Base-by-base conservation (phyloP, 441 rosid genomes). In the Mallotus japonicus region DNA sequence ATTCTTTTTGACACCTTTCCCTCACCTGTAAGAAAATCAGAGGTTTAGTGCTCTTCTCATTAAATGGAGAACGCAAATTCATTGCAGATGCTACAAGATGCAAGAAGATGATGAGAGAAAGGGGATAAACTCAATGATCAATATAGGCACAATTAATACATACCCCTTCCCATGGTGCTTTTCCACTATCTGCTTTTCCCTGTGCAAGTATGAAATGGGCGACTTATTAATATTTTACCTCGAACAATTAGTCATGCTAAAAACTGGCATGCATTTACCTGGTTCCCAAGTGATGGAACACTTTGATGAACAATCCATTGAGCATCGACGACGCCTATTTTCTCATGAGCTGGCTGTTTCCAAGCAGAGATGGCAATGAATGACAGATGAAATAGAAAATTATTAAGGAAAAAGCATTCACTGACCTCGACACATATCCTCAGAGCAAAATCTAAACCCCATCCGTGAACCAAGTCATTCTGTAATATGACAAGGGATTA, bases 381-480 rank as follows among this genome's bases (percentile, higher is more conserved):
- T 1, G 28, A 80, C 51, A 28, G 47, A n/a, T 50, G 55, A 61
- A 65, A 51, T 20, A 4, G 11, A n/a, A 69, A 75, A 79, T 32
- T 32, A n/a, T 47, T 14, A 65, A 69, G 60, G 69, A 75, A 67
- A 57, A 73, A 58, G 59, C 4, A 50, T 68, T 34, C 37, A 53
- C 91, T 40, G 32, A 95, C 98, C 92, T 88, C 88, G 34, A 95
- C 91, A 72, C 99, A 93, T 82, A 81, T 93, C 67, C 98, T 78
- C 77, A 95, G 70, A n/a, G 96, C 88, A 76, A 95, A 93, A 84
- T 95, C 98, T 75, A 95, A 84, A 78, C 98, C 99, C 99, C 99
- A 95, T 72, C 99, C 99, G 55, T 95, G 99, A 77, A 95, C 82
- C 83, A 95, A 88, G 87, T 95, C 99, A 73, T 95, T 95, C 97